phyloP scores from a whole-genome alignment of 139 green algal species.

The Mychonastes homosphaera region DNA sequence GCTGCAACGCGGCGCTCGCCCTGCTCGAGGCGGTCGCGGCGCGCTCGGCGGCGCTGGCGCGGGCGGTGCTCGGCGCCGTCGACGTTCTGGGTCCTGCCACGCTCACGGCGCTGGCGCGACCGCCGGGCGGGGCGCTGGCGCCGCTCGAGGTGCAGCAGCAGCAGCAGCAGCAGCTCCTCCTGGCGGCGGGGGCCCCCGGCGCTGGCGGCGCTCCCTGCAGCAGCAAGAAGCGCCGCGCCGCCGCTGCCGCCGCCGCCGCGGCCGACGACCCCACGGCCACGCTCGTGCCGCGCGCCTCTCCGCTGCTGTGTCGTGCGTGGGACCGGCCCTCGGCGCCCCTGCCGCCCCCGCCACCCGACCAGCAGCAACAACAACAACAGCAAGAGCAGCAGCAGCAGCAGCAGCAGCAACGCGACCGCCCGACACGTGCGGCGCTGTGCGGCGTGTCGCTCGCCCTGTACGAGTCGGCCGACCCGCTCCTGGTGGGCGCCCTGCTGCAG shows the following conservation, averaged over 20 bases:
- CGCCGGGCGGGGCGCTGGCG: no score
- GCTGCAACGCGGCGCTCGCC: conserved; percentile 30
- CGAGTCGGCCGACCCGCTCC: conserved; percentile 19
- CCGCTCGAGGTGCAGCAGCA: conserved; percentile 10
- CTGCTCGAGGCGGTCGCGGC: conserved; percentile 35
- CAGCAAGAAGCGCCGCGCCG: not conserved
- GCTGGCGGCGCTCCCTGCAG: not conserved
- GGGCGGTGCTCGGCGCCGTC: conserved; percentile 34
- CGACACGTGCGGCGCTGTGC: not conserved
- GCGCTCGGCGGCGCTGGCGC: not conserved
- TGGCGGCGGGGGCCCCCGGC: not conserved
- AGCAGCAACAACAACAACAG: not conserved
- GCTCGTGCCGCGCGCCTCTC: not conserved
- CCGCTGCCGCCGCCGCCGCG: not conserved
- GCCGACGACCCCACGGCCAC: no score
- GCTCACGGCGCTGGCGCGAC: conserved; percentile 28
- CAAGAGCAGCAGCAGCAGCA: not conserved
- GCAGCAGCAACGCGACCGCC: not conserved
- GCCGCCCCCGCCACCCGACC: not conserved
- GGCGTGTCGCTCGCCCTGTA: conserved; percentile 27
- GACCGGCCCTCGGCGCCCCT: not conserved
- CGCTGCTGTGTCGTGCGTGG: not conserved
- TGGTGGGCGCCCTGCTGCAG: conserved; percentile 28
- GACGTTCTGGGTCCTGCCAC: conserved; percentile 43
- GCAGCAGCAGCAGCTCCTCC: not conserved